Evolutionary conservation across 2,329 filamentous ascomycete species (phyloP).

Genomic region (Trichoderma breve): DNA sequence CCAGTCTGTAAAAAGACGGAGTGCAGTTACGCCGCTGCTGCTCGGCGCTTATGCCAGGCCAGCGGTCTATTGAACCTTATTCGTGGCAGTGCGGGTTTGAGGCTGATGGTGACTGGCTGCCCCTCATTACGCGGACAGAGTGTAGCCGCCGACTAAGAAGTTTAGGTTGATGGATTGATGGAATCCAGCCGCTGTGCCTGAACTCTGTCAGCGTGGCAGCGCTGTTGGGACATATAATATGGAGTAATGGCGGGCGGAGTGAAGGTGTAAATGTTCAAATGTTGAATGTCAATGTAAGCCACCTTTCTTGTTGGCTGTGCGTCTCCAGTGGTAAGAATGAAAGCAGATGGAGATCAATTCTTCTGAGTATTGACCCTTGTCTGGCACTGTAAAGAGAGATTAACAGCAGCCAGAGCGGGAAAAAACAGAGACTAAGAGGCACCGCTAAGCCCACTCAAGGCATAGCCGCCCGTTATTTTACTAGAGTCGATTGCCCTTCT

Average conservation of each 20-base stretch:
- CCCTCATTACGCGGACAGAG: neutral
- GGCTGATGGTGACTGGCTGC: neutral
- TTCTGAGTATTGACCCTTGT: neutral
- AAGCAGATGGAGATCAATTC: no score
- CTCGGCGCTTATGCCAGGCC: conserved; percentile 3
- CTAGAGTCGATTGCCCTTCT: neutral
- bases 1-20: neutral
- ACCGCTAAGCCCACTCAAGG: neutral
- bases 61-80: neutral
- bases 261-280: neutral
- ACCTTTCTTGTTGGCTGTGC: neutral
- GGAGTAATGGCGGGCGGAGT: no score
- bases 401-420: neutral
- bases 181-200: neutral
- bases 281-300: neutral
- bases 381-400: neutral
- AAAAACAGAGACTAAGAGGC: neutral
- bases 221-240: neutral
- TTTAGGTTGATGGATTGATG: no score
- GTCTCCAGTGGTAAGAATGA: no score
- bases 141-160: neutral
- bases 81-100: conserved; percentile 1
- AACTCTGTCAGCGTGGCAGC: neutral
- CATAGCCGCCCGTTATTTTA: neutral
- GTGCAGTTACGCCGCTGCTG: neutral